Base-by-base conservation (phyloP, 208 protist species). In the Trypanosoma mega region DNA sequence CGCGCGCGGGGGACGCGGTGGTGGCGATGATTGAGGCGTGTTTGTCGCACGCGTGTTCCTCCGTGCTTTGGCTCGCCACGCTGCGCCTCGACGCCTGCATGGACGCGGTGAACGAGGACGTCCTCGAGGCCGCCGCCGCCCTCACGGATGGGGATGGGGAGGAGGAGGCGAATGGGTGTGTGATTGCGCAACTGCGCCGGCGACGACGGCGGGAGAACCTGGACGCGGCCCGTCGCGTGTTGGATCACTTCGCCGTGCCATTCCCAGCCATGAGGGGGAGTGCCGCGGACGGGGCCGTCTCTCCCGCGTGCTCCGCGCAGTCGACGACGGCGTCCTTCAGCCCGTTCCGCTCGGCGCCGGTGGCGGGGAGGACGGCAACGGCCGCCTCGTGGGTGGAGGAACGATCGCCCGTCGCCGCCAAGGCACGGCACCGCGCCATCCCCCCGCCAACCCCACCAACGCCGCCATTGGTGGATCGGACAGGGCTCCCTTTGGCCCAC, bases 81-180 rank as follows among this genome's bases (percentile, higher is more conserved):
- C 55, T 74, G 27, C 30, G 64, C 24, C 43, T 49, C 54, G 72
- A 74, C 26, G 51, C 56, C 21, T 65, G 54, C 46, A 63, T 53
- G 18, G 61, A 78, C 36, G 50, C 36, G 30, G 45, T 78, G n/a
- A 78, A 78, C 56, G 50, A 58, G 31, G 64, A 69, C 37, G 52
- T 68, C 16, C 56, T 78, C 16, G 46, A 63, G 30, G 49, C 66
- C 44, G 66, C 72, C 34, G 43, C 60, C 29, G 46, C 43, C 2
- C 24, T 63, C 4, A 39, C 6, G 8, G 12, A 39, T 6, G 18
- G 37, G 9, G 8, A 31, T 16, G 55, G 48, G 26, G 12, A 23
- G 16, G 66, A 65, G 33, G 29, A 16, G 3, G 55, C 23, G 29
- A 65, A 65, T 39, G 50, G 29, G 7, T 7, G 34, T 23, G 48